phyloP scores from a whole-genome alignment of 139 green algal genomes.

The Volvox africanus region DNA sequence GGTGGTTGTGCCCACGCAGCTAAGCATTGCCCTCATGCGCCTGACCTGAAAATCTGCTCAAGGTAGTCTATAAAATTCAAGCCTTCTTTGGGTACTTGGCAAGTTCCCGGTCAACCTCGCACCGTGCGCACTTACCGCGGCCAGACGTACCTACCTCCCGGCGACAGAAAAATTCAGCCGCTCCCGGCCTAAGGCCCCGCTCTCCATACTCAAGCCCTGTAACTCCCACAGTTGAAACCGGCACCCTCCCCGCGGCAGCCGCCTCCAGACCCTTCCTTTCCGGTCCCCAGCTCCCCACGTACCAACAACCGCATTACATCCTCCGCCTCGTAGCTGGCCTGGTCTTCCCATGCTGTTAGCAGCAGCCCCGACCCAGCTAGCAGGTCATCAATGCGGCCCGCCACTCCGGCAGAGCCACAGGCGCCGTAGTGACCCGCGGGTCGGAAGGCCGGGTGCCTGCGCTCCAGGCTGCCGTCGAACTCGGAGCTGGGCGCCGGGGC shows the following conservation, averaged over 20 bases:
- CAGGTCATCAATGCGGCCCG: conserved; percentile 3
- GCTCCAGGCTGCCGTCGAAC: conserved; percentile 14
- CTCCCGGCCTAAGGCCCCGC: neutral
- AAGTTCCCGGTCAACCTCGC: no score
- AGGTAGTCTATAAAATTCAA: no score
- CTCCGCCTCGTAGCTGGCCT: conserved; percentile 47
- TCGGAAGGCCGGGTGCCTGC: conserved; percentile 14
- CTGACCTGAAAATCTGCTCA: no score
- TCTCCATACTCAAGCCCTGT: neutral
- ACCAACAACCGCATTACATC: conserved; percentile 48
- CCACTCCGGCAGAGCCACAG: conserved; percentile 21
- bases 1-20: no score
- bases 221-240: neutral
- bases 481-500: neutral
- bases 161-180: no score
- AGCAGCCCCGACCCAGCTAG: conserved; percentile 33
- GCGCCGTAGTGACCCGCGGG: conserved; percentile 34
- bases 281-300: neutral
- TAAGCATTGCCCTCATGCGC: no score
- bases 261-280: neutral
- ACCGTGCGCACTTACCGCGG: no score
- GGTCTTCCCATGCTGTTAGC: conserved; percentile 37
- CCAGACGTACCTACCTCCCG: no score
- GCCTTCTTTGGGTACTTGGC: no score
- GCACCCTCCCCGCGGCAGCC: no score